Evolutionary conservation across 352 stramenopile species (phyloP).

Genomic region (Phytopythium montanum): DNA sequence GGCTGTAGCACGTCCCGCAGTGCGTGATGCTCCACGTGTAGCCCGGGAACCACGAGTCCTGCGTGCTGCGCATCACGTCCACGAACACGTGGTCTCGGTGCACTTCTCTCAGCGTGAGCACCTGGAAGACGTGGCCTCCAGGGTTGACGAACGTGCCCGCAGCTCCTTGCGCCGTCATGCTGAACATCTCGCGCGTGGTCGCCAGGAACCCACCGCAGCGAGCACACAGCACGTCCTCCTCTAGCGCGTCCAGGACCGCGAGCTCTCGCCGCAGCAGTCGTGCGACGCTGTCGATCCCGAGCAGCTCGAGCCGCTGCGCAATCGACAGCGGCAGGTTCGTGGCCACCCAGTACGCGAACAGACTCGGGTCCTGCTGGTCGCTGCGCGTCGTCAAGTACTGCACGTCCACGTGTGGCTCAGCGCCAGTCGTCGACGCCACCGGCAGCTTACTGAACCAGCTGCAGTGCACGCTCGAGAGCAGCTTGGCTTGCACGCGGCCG

Average conservation of each 20-base stretch:
- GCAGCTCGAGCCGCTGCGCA: slow-evolving; percentile 48
- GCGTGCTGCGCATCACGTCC: slow-evolving; percentile 34
- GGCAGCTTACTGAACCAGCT: slow-evolving; percentile 57
- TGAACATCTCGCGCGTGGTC: slow-evolving; percentile 78
- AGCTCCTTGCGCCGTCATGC: slow-evolving; percentile 52
- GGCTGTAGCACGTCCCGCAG: slow-evolving; percentile 58
- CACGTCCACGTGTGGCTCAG: background rate
- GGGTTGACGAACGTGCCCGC: slow-evolving; percentile 83
- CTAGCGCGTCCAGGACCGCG: slow-evolving; percentile 46
- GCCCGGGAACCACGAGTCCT: slow-evolving; percentile 79
- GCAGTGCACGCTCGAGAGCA: slow-evolving; percentile 67
- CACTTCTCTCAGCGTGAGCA: slow-evolving; percentile 68
- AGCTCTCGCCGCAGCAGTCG: slow-evolving; percentile 54
- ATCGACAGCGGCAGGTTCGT: slow-evolving; percentile 64
- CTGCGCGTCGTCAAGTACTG: slow-evolving; percentile 33
- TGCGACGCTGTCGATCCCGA: slow-evolving; percentile 59
- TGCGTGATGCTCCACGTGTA: slow-evolving; percentile 82
- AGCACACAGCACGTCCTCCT: slow-evolving; percentile 66
- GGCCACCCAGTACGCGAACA: slow-evolving; percentile 80
- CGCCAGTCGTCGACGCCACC: slow-evolving; percentile 1
- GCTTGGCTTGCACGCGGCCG: slow-evolving; percentile 55
- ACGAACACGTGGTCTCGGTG: slow-evolving; percentile 38
- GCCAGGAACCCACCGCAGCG: slow-evolving; percentile 58
- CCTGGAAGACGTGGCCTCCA: slow-evolving; percentile 69
- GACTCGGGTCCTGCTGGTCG: slow-evolving; percentile 51